Evolutionary conservation across 306 rosid species (phyloP), one percentile per base, ranked within the genome.

Genomic region (Pterocarpus santalinus): DNA sequence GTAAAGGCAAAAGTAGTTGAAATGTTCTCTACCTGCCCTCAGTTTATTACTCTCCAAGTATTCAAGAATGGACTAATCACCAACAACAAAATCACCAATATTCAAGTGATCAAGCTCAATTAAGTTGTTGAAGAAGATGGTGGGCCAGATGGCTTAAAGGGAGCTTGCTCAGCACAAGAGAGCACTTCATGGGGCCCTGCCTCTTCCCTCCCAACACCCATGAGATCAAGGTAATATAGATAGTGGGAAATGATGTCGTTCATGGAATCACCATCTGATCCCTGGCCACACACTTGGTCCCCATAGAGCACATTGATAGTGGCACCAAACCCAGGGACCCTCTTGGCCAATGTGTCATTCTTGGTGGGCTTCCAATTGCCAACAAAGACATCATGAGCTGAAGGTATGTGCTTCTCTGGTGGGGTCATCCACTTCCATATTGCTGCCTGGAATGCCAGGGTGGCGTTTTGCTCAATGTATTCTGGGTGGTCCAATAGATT

Each of bases 361-460:
- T 93, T 93, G 49, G 93, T 93, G 16, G 99, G 99, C 76, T 96
- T 93, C 99, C 99, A 96, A 2, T 85, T 83, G 8, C 98, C 98
- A 65, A 90, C 84, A 81, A 96, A 93, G 36, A 49, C 90, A 56
- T 96, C 97, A 28, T 95, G 99, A 13, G 97, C 80, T 43, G 99
- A 91, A 15, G 99, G 98, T 82, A 89, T 88, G 69, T 90, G 82
- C 85, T 92, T 92, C 80, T 92, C 96, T 2, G 88, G 86, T 77
- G 97, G 93, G 28, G 89, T 93, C 94, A 92, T 89, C 99, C 99
- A 95, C 83, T 69, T 90, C 96, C 92, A 89, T 0, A 96, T 74
- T 69, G 98, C 94, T 32, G 99, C 90, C 72, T 89, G 94, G 83
- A 96, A 93, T 56, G 90, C 99, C 49, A 96, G 73, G 57, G 99